Evolutionary conservation across 2,329 filamentous ascomycete species (phyloP).

Genomic region (Ploettnerulaceae sp.): DNA sequence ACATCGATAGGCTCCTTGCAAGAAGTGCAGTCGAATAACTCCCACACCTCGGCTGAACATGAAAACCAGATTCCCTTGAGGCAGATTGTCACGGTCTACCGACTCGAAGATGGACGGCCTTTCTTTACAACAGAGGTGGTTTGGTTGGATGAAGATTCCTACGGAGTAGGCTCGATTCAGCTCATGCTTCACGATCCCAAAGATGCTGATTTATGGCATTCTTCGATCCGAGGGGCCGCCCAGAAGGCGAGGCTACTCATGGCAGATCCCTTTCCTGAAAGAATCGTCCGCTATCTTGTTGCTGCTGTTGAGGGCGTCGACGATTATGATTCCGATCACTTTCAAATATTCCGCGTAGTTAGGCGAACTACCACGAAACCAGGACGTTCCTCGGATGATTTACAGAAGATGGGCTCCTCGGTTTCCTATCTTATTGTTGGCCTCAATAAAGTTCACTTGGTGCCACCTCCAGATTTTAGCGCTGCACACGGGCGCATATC

Average conservation of each 20-base stretch:
- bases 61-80: constrained; percentile 53
- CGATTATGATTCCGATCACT: constrained; percentile 64
- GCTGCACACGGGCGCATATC: constrained; percentile 41
- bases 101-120: constrained; percentile 61
- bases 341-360: constrained; percentile 65
- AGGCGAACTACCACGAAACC: constrained; percentile 51
- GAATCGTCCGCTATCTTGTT: constrained; percentile 57
- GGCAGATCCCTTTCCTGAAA: constrained; percentile 48
- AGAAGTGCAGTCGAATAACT: constrained; percentile 52
- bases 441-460: constrained; percentile 63
- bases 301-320: constrained; percentile 58
- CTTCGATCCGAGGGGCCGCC: constrained; percentile 55
- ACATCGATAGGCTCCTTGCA: constrained; percentile 56
- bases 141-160: constrained; percentile 60
- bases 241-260: constrained; percentile 49
- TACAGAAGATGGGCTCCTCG: constrained; percentile 58
- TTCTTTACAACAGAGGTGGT: constrained; percentile 64
- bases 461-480: constrained; percentile 56
- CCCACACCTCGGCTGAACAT: constrained; percentile 45
- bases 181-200: constrained; percentile 60
- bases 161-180: constrained; percentile 56
- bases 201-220: constrained; percentile 62
- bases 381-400: constrained; percentile 57
- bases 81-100: constrained; percentile 63
- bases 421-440: constrained; percentile 66